Conservation (phyloP, 2,329 filamentous ascomycete genomes). For the Fusarium sororula region DNA sequence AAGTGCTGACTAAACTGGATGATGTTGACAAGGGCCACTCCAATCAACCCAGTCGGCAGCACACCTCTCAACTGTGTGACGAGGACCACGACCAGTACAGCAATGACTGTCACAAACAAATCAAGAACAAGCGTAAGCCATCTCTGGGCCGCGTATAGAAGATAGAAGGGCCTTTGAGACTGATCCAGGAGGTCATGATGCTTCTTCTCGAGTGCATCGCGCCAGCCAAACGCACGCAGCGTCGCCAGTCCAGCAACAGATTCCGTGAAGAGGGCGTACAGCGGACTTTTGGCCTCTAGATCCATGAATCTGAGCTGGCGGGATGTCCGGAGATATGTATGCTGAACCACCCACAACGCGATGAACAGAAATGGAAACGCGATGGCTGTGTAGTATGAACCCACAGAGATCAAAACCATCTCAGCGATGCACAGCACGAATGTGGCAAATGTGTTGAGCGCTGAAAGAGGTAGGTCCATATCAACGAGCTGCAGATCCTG, state of each 20-base stretch:
- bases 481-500: conserved; percentile 53
- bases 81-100: conserved; percentile 30
- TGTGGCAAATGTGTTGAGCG: conserved; percentile 36
- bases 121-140: conserved; percentile 41
- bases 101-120: conserved; percentile 33
- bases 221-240: conserved; percentile 61
- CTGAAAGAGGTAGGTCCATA: conserved; percentile 45
- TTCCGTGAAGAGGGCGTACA: conserved; percentile 61
- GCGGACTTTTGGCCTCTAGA: conserved; percentile 58
- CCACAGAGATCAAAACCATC: conserved; percentile 30
- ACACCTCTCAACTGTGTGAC: conserved; percentile 25
- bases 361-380: conserved; percentile 23
- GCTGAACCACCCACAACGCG: conserved; percentile 24
- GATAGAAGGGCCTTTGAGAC: conserved; percentile 59
- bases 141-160: conserved; percentile 46
- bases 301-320: conserved; percentile 62
- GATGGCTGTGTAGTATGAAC: conserved; percentile 30
- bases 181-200: conserved; percentile 49
- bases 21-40: conserved; percentile 40
- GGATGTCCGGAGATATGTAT: conserved; percentile 57
- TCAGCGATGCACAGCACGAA: conserved; percentile 35
- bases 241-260: conserved; percentile 56
- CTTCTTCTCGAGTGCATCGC: conserved; percentile 46
- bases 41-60: conserved; percentile 27
- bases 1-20: conserved; percentile 44